phyloP scores from a whole-genome alignment of 257 asterid species.

The Plectranthus barbatus region DNA sequence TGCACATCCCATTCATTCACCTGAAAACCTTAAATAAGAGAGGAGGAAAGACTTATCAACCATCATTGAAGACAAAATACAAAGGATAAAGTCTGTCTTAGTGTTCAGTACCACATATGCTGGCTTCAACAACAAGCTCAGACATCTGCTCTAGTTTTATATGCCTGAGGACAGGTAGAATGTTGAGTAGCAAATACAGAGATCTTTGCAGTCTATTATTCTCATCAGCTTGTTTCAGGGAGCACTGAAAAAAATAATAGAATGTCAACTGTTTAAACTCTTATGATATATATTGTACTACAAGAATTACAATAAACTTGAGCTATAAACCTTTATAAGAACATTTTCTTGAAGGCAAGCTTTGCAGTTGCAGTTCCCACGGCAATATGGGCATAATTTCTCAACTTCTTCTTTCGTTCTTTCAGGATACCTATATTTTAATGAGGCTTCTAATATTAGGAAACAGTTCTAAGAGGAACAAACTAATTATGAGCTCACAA shows the following conservation, averaged over 20 bases:
- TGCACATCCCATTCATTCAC: slow-evolving; percentile 44
- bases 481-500: not conserved
- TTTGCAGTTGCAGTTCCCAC: slow-evolving; percentile 67
- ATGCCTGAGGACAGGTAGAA: slow-evolving; percentile 50
- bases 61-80: slow-evolving; percentile 7
- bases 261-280: not conserved
- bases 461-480: not conserved
- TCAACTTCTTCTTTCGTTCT: slow-evolving; percentile 41
- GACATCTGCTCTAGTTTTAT: not conserved
- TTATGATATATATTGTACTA: not conserved
- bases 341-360: slow-evolving; percentile 55
- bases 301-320: slow-evolving; percentile 1
- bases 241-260: not conserved
- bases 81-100: not conserved
- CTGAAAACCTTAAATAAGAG: slow-evolving; percentile 36
- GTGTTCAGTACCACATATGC: slow-evolving; percentile 37
- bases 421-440: slow-evolving; percentile 56
- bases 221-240: slow-evolving; percentile 27
- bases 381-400: slow-evolving; percentile 59
- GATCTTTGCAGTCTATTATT: slow-evolving; percentile 37
- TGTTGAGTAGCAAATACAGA: slow-evolving; percentile 43
- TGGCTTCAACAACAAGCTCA: slow-evolving; percentile 29
- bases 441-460: slow-evolving; percentile 3
- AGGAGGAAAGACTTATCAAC: slow-evolving; percentile 7
- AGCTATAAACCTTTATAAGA: slow-evolving; percentile 31